phyloP scores from a whole-genome alignment of 2,329 filamentous ascomycete genomes.

The Colletotrichum costaricense region DNA sequence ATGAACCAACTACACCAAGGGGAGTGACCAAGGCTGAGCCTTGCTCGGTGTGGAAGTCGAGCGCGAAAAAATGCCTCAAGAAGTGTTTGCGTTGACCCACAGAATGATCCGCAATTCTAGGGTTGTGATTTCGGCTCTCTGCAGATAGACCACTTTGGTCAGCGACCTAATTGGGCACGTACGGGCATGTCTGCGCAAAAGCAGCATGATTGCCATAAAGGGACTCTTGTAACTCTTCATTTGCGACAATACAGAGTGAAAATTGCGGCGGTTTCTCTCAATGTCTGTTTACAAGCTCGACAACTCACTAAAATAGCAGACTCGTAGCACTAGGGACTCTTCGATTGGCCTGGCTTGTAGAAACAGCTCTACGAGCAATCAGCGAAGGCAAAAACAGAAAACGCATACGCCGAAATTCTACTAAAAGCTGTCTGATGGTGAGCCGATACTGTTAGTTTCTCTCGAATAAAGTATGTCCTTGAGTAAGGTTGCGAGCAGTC shows the following conservation, averaged over 20 bases:
- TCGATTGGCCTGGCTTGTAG: background rate
- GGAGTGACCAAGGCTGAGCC: slow-evolving; percentile 19
- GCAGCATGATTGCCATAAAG: background rate
- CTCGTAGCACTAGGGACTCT: background rate
- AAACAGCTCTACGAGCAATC: too few relatives aligned
- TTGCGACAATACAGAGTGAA: background rate
- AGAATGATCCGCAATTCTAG: background rate
- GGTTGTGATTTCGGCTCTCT: background rate
- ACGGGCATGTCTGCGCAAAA: background rate
- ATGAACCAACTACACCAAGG: slow-evolving; percentile 35
- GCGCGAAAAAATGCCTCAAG: background rate
- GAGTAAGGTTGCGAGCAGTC: too few relatives aligned
- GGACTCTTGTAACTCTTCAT: background rate
- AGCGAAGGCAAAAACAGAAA: too few relatives aligned
- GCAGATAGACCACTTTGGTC: background rate
- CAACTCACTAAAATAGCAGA: background rate
- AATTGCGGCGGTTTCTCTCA: background rate
- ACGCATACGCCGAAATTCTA: background rate
- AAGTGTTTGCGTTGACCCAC: background rate
- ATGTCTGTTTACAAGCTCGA: background rate
- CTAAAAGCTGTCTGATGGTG: background rate
- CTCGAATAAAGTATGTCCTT: too few relatives aligned
- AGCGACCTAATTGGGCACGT: background rate
- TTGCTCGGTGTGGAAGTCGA: background rate
- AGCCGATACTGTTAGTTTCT: too few relatives aligned